Percentiles rank a stretch among this genome's conserved stretches.
These are phyloP conservation scores for Scheffersomyces amazonensis DNA, from an alignment of 805 yeast genomes.

Conservation along the genomic window DNA sequence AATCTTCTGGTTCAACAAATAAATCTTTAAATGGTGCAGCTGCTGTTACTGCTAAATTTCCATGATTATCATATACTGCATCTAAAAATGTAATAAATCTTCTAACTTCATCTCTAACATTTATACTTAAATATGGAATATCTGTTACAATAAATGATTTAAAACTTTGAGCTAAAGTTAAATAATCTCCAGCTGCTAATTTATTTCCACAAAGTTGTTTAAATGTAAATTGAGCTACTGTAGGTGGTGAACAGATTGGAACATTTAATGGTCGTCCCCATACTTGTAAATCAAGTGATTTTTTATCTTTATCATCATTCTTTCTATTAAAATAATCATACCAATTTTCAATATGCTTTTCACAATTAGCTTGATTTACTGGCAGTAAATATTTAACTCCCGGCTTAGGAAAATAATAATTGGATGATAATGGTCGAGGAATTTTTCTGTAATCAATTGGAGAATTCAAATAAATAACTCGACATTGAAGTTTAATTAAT, in stretches of 20 bases:
- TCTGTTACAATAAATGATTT: constrained; percentile 85
- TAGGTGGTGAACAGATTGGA: constrained; percentile 72
- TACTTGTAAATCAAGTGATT: constrained; percentile 44
- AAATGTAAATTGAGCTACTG: constrained; percentile 88
- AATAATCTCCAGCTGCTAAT: constrained; percentile 91
- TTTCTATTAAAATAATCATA: constrained; percentile 71
- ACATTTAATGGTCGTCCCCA: constrained; percentile 88
- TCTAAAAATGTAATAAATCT: constrained; percentile 93
- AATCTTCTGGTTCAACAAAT: constrained; percentile 77
- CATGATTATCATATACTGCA: constrained; percentile 91
- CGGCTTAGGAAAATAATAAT: constrained; percentile 70
- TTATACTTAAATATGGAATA: constrained; percentile 78
- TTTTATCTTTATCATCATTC: constrained; percentile 28
- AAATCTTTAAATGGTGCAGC: constrained; percentile 82
- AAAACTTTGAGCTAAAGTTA: constrained; percentile 74
- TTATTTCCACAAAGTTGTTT: constrained; percentile 83
- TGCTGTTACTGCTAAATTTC: constrained; percentile 83
- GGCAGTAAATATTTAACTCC: constrained; percentile 54
- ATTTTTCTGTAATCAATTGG: constrained; percentile 93
- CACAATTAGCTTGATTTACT: constrained; percentile 49
- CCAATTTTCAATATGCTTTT: constrained; percentile 72
- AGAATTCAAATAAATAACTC: constrained; percentile 78
- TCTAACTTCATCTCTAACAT: constrained; percentile 79
- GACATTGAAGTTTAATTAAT: constrained; percentile 66
- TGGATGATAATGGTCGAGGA: constrained; percentile 77